Evolutionary conservation across 1,284 basidiomycete genomes (phyloP).

Genomic region (Sporisorium sorghi): DNA sequence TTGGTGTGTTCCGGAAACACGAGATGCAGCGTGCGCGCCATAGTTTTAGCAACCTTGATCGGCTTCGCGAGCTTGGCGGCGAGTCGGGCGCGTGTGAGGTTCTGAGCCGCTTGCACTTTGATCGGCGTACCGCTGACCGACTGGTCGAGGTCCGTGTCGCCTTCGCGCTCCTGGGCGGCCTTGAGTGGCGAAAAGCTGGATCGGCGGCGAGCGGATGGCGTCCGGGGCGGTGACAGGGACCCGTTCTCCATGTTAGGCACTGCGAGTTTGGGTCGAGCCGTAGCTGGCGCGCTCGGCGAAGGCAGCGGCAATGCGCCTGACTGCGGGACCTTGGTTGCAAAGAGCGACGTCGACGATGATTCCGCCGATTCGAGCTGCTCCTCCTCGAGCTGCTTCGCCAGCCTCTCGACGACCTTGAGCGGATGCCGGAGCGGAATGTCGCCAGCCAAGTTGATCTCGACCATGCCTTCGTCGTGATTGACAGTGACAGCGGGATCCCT

Average conservation of each 20-base stretch:
- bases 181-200: constrained; percentile 50
- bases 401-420: constrained; percentile 36
- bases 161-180: constrained; percentile 41
- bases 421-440: constrained; percentile 48
- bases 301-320: constrained; percentile 28
- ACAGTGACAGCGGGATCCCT: constrained; percentile 45
- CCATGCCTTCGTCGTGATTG: constrained; percentile 34
- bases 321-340: constrained; percentile 32
- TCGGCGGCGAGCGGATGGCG: constrained; percentile 20
- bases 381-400: constrained; percentile 33
- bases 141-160: constrained; percentile 43
- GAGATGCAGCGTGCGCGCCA: constrained; percentile 50
- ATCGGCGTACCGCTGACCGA: constrained; percentile 32
- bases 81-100: constrained; percentile 18
- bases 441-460: constrained; percentile 43
- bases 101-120: constrained; percentile 18
- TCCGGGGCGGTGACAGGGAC: constrained; percentile 15
- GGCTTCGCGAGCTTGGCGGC: constrained; percentile 35
- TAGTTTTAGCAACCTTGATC: constrained; percentile 50
- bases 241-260: neutral
- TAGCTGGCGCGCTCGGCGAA: constrained; percentile 33
- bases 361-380: constrained; percentile 6
- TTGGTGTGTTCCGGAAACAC: constrained; percentile 64
- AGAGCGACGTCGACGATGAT: constrained; percentile 11
- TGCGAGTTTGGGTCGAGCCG: constrained; percentile 14